These are phyloP conservation scores for Limonium bicolor DNA, from an alignment of 148 eudicot genomes.

Conservation along the genomic window DNA sequence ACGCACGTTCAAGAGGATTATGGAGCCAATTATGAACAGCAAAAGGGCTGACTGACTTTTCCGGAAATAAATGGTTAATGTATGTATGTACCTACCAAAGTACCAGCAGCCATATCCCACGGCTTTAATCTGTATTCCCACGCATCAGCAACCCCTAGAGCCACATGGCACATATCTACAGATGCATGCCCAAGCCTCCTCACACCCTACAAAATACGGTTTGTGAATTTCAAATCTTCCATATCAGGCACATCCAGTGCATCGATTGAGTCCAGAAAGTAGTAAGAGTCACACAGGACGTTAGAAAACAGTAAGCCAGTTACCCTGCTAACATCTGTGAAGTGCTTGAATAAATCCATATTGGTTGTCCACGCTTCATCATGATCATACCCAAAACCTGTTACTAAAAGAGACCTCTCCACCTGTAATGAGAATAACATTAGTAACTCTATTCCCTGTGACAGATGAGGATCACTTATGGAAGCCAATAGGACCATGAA, in stretches of 20 bases:
- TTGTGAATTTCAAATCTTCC: too few species aligned
- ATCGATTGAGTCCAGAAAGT: too few species aligned
- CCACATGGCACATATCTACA: slow-evolving; percentile 99
- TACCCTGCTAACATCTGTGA: slow-evolving; percentile 91
- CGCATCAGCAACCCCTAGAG: slow-evolving; percentile 83
- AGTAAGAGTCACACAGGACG: too few species aligned
- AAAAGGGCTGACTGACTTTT: neutral
- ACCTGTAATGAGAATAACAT: slow-evolving; percentile 26
- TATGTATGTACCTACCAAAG: too few species aligned
- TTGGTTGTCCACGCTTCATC: slow-evolving; percentile 93
- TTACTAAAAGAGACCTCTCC: slow-evolving; percentile 74
- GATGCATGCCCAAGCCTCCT: slow-evolving; percentile 99
- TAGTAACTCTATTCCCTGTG: neutral
- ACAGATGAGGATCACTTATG: too few species aligned
- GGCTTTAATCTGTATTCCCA: slow-evolving; percentile 92
- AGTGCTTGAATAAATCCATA: slow-evolving; percentile 74
- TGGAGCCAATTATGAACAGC: neutral
- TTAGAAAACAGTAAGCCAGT: too few species aligned
- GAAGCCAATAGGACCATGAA: too few species aligned
- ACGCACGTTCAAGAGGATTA: too few species aligned
- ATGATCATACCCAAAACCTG: slow-evolving; percentile 95
- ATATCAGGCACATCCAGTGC: too few species aligned
- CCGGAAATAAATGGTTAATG: too few species aligned
- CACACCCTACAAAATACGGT: slow-evolving; percentile 80
- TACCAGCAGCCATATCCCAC: slow-evolving; percentile 99